Evolutionary conservation across 2,329 filamentous ascomycete species (phyloP).

Genomic region (Monosporascus sp.): DNA sequence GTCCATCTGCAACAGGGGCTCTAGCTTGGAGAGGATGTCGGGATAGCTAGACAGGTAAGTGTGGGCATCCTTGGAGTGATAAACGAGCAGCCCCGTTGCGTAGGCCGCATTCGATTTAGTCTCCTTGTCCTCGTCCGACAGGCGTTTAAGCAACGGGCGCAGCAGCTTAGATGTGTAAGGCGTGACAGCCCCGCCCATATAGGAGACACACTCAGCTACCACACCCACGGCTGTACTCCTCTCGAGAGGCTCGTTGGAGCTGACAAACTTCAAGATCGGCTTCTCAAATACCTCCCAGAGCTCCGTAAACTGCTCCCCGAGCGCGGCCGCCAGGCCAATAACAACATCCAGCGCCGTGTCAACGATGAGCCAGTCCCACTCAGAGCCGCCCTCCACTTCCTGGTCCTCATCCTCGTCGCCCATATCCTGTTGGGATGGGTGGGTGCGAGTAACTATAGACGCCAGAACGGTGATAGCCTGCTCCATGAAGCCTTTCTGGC

Average conservation of each 20-base stretch:
- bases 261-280: constrained; percentile 80
- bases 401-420: constrained; percentile 73
- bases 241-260: constrained; percentile 80
- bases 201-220: constrained; percentile 82
- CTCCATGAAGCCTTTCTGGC: constrained; percentile 66
- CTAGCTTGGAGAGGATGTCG: constrained; percentile 76
- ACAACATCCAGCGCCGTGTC: constrained; percentile 92
- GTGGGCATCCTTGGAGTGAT: constrained; percentile 69
- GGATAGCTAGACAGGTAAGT: constrained; percentile 71
- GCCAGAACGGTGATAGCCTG: constrained; percentile 71
- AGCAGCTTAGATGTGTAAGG: constrained; percentile 73
- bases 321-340: constrained; percentile 73
- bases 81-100: constrained; percentile 77
- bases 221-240: constrained; percentile 86
- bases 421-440: constrained; percentile 88
- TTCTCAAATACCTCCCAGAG: constrained; percentile 97
- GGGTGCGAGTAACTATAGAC: constrained; percentile 79
- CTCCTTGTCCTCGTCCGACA: constrained; percentile 84
- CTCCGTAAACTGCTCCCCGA: constrained; percentile 76
- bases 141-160: constrained; percentile 76
- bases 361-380: constrained; percentile 96
- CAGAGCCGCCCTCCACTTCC: constrained; percentile 71
- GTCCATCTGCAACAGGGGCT: constrained; percentile 72
- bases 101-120: constrained; percentile 95
- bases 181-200: constrained; percentile 76